Conservation (phyloP, 2,329 filamentous ascomycete species). For the Alternaria brassicae region DNA sequence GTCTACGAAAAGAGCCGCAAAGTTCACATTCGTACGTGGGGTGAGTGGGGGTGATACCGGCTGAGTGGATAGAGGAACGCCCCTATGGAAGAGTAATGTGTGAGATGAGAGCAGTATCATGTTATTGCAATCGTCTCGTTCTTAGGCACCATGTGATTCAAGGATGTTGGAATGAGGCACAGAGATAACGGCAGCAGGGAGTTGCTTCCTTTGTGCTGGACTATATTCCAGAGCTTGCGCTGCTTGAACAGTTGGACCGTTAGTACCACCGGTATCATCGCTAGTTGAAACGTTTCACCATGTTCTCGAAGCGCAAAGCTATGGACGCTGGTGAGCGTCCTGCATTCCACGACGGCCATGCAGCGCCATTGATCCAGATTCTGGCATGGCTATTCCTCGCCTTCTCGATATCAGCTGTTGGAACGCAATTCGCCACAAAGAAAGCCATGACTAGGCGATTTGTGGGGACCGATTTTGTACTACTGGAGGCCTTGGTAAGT, state of each 20-base stretch:
- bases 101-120: neutral
- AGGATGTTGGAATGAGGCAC: neutral
- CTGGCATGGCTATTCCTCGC: conserved; percentile 14
- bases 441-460: conserved; percentile 6
- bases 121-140: neutral
- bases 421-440: conserved; percentile 16
- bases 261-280: too few relatives aligned
- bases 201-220: neutral
- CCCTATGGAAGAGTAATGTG: neutral
- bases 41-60: neutral
- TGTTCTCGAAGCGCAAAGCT: neutral
- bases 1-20: neutral
- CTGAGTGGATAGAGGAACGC: neutral
- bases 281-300: neutral
- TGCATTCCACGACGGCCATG: conserved; percentile 3
- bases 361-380: conserved; percentile 13
- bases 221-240: neutral
- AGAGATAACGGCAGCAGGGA: neutral
- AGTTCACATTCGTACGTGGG: neutral
- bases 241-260: neutral
- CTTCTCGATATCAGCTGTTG: conserved; percentile 5
- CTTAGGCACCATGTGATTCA: neutral
- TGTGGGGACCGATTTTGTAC: neutral
- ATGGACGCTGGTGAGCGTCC: conserved; percentile 3
- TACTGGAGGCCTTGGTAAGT: neutral